Evolutionary conservation across 2,329 filamentous ascomycete species (phyloP).

Genomic region (Domatiomyces globalis): DNA sequence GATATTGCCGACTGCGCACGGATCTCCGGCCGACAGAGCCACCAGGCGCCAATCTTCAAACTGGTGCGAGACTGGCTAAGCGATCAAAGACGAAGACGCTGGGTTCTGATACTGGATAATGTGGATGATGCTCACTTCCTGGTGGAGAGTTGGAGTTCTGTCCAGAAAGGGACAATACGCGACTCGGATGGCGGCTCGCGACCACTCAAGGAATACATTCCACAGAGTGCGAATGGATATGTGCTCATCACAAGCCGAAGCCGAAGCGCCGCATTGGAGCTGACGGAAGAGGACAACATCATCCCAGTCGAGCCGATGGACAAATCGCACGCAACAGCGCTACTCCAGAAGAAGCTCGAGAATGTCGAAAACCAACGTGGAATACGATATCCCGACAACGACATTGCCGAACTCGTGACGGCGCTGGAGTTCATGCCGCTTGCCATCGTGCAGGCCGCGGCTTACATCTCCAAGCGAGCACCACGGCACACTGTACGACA

Average conservation of each 20-base stretch:
- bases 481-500: conserved; percentile 10
- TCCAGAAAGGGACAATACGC: too few relatives aligned
- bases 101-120: conserved; percentile 19
- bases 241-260: conserved; percentile 13
- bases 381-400: conserved; percentile 1
- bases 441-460: conserved; percentile 20
- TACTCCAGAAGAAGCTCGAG: conserved; percentile 15
- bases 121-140: conserved; percentile 16
- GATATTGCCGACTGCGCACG: conserved; percentile 12
- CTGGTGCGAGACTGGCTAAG: conserved; percentile 18
- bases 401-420: conserved; percentile 17
- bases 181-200: too few relatives aligned
- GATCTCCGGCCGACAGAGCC: conserved; percentile 13
- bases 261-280: background rate
- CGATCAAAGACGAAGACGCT: too few relatives aligned
- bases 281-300: conserved; percentile 7
- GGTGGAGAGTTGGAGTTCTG: too few relatives aligned
- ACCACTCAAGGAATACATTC: conserved; percentile 16
- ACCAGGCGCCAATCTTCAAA: conserved; percentile 16
- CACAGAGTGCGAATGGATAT: conserved; percentile 12
- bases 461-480: conserved; percentile 16
- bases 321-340: conserved; percentile 7
- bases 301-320: conserved; percentile 8
- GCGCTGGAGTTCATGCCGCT: conserved; percentile 23
- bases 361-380: too few relatives aligned